A percentile compares a stretch with the other conserved stretches of the same genome.
These are phyloP conservation scores for Apiospora malaysiana DNA, from an alignment of 2,329 filamentous ascomycete genomes.

Conservation along the genomic window DNA sequence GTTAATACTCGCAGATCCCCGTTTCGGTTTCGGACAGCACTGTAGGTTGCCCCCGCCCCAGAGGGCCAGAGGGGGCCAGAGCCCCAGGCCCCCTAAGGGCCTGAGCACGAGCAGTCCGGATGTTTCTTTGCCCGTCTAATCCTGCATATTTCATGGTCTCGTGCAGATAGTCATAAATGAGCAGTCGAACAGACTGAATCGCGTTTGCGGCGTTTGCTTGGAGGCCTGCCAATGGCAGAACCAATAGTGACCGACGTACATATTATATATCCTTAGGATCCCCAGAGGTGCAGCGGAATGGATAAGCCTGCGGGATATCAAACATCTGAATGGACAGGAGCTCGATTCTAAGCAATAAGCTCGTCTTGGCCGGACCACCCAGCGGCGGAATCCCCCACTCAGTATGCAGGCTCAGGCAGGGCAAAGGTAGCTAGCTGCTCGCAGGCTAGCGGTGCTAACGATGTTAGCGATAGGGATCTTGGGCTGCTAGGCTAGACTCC, in stretches of 20 bases:
- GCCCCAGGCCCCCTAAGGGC: neutral
- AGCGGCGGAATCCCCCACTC: conserved; percentile 13
- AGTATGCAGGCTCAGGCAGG: neutral
- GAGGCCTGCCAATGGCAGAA: neutral
- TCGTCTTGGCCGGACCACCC: neutral
- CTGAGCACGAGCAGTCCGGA: neutral
- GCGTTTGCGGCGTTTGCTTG: neutral
- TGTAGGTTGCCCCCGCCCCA: neutral
- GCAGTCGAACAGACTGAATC: neutral
- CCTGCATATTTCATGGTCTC: neutral
- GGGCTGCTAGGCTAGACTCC: neutral
- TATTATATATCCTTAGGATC: neutral
- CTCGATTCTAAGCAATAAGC: neutral
- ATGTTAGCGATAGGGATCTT: neutral
- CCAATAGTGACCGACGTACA: neutral
- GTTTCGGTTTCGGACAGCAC: conserved; percentile 4
- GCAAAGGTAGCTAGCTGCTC: neutral
- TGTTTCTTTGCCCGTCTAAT: neutral
- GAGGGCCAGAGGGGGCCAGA: no score
- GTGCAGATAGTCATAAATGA: neutral
- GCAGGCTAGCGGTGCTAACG: neutral
- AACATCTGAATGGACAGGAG: neutral
- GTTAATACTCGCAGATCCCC: conserved; percentile 7
- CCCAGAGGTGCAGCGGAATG: neutral
- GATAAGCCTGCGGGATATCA: neutral